A percentile compares a stretch with the other conserved stretches of the same genome.
Conservation (phyloP, 768 basidiomycete species). For the Mycena haematopus region DNA sequence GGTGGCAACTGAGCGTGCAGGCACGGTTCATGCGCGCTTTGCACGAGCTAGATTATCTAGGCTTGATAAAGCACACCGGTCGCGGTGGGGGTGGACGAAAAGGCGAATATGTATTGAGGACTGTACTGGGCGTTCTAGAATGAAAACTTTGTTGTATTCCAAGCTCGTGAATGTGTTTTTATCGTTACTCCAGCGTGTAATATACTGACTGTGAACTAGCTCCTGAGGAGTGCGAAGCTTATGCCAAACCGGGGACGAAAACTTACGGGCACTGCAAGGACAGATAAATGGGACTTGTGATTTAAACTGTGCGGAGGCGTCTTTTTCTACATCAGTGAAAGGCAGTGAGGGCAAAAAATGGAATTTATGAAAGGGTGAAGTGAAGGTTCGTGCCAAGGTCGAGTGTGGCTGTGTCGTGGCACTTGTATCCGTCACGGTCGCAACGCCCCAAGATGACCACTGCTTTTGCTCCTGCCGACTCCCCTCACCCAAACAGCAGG, state of each 20-base stretch:
- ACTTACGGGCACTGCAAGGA: no score
- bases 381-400: no score
- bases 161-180: no score
- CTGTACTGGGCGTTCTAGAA: slow-evolving; percentile 57
- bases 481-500: not conserved
- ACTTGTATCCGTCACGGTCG: no score
- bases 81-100: slow-evolving; percentile 56
- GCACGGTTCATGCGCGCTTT: slow-evolving; percentile 80
- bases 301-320: no score
- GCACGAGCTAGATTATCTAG: slow-evolving; percentile 83
- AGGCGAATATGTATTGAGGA: slow-evolving; percentile 75
- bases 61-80: slow-evolving; percentile 76
- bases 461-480: not conserved
- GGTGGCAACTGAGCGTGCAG: slow-evolving; percentile 70
- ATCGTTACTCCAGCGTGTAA: not conserved
- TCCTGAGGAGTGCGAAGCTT: not conserved
- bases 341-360: no score
- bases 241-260: no score
- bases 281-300: no score
- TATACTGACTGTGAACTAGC: not conserved
- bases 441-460: not conserved
- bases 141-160: not conserved
- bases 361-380: no score
- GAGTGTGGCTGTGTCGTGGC: no score
- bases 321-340: no score